Evolutionary conservation across 1,284 basidiomycete genomes (phyloP).

Genomic region (Microbotryomycetes sp.): DNA sequence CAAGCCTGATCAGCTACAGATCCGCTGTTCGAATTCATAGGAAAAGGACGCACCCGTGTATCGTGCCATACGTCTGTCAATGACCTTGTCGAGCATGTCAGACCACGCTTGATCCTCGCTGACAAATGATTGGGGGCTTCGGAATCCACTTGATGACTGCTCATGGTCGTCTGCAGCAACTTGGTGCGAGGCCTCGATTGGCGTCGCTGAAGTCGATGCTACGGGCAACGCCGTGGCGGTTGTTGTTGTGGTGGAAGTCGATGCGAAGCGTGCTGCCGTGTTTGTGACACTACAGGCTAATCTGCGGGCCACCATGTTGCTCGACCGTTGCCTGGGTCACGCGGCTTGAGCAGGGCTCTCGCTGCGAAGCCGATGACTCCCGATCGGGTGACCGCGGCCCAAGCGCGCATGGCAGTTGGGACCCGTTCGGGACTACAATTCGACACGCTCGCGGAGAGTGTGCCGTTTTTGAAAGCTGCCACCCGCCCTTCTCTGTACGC

Average conservation of each 20-base stretch:
- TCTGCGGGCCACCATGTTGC: not conserved
- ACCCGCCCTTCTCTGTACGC: not conserved
- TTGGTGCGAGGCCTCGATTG: not conserved
- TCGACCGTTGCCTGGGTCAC: no score
- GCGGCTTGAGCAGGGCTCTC: no score
- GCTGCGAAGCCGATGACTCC: no score
- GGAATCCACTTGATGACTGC: not conserved
- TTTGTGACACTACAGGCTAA: not conserved
- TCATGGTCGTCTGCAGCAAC: not conserved
- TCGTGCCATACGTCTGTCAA: slow-evolving; percentile 17
- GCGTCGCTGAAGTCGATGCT: not conserved
- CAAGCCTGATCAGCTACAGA: not conserved
- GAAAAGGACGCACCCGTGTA: slow-evolving; percentile 12
- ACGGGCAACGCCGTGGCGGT: not conserved
- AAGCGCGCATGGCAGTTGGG: no score
- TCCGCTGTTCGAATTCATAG: no score
- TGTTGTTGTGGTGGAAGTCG: no score
- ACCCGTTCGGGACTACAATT: no score
- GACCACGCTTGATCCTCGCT: slow-evolving; percentile 10
- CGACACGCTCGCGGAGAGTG: not conserved
- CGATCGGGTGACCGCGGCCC: no score
- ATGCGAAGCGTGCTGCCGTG: not conserved
- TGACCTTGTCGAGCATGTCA: slow-evolving; percentile 20
- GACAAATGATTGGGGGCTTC: no score
- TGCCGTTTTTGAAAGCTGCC: not conserved